phyloP scores from a whole-genome alignment of 2,329 filamentous ascomycete genomes.

The Trichoderma oligosporum region DNA sequence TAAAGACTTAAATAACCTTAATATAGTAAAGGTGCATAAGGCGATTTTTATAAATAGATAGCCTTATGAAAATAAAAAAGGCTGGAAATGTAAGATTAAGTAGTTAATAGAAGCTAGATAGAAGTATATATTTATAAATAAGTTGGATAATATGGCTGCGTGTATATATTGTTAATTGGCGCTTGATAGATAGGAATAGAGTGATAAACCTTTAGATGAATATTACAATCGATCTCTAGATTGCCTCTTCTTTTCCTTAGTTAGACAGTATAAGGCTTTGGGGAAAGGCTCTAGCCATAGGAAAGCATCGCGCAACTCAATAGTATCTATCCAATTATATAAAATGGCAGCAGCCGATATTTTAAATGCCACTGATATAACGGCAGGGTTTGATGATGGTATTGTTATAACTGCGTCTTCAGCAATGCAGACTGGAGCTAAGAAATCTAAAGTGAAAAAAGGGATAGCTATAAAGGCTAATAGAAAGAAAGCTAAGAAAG shows the following conservation, averaged over 20 bases:
- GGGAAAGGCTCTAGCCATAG: constrained; percentile 54
- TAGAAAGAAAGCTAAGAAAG: constrained; percentile 46
- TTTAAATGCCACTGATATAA: constrained; percentile 45
- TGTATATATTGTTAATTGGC: constrained; percentile 88
- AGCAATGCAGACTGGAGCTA: constrained; percentile 56
- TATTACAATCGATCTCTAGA: constrained; percentile 74
- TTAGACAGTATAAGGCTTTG: constrained; percentile 49
- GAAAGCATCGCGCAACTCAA: constrained; percentile 60
- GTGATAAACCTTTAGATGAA: constrained; percentile 86
- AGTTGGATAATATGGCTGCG: constrained; percentile 83
- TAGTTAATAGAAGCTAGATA: constrained; percentile 88
- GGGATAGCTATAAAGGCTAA: constrained; percentile 42
- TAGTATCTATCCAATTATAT: constrained; percentile 59
- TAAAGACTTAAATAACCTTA: constrained; percentile 68
- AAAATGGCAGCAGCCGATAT: constrained; percentile 49
- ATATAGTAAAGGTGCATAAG: constrained; percentile 72
- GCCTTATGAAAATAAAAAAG: constrained; percentile 85
- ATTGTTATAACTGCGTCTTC: constrained; percentile 57
- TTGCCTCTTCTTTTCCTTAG: constrained; percentile 78
- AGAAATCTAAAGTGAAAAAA: constrained; percentile 54
- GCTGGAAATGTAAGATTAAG: constrained; percentile 84
- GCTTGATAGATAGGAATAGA: constrained; percentile 90
- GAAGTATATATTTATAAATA: constrained; percentile 82
- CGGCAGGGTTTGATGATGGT: constrained; percentile 54
- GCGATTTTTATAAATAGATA: constrained; percentile 80